Percentiles rank a stretch among this genome's conserved stretches.
Conservation (phyloP, 164 flowering plant genomes). For the Sedum album region DNA sequence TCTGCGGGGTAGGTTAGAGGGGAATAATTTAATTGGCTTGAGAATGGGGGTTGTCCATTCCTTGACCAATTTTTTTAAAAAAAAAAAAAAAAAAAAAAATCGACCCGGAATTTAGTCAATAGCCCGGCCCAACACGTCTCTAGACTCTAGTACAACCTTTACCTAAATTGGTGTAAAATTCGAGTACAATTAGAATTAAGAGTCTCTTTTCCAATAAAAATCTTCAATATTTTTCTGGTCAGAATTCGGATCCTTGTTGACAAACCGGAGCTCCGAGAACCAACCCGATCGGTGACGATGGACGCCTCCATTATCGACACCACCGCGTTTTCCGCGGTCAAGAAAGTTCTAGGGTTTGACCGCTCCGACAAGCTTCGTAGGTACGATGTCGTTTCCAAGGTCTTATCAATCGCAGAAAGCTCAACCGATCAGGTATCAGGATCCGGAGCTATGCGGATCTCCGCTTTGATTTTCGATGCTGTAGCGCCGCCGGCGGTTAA, state of each 20-base stretch:
- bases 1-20: too few species aligned
- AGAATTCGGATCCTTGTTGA: not conserved
- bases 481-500: constrained; percentile 44
- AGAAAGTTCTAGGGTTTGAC: constrained; percentile 23
- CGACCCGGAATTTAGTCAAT: too few species aligned
- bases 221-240: constrained; percentile 1
- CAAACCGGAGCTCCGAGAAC: not conserved
- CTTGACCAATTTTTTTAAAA: too few species aligned
- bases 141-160: too few species aligned
- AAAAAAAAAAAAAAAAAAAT: too few species aligned
- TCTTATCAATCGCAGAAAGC: constrained; percentile 12
- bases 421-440: constrained; percentile 9
- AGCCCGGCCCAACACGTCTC: too few species aligned
- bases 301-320: constrained; percentile 28
- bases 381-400: constrained; percentile 6
- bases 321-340: constrained; percentile 15
- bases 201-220: too few species aligned
- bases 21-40: too few species aligned
- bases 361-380: constrained; percentile 13
- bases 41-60: too few species aligned
- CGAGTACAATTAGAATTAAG: too few species aligned
- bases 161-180: too few species aligned
- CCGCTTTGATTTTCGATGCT: constrained; percentile 32
- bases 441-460: constrained; percentile 22
- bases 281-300: constrained; percentile 17